phyloP scores from a whole-genome alignment of 2,329 filamentous ascomycete species.

The Colletotrichum lentis region DNA sequence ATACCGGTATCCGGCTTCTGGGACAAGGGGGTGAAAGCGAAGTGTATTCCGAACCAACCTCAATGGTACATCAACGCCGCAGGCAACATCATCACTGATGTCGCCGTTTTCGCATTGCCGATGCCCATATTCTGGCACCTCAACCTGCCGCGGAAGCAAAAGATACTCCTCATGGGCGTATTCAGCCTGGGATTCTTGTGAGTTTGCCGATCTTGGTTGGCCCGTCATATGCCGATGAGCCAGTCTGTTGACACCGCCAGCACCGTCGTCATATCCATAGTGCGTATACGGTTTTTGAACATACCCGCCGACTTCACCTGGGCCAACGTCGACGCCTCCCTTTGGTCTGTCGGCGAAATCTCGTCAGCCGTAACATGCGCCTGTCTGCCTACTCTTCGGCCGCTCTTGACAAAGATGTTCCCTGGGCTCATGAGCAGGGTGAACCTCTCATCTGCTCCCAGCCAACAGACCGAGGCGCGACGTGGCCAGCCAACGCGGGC shows the following conservation, averaged over 20 bases:
- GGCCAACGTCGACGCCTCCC: slow-evolving; percentile 41
- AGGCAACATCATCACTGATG: slow-evolving; percentile 44
- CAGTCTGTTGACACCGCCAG: slow-evolving; percentile 17
- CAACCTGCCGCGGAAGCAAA: slow-evolving; percentile 40
- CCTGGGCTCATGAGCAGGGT: slow-evolving; percentile 27
- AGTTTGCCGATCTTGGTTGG: slow-evolving; percentile 16
- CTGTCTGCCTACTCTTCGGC: slow-evolving; percentile 41
- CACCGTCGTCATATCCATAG: slow-evolving; percentile 41
- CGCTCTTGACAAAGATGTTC: slow-evolving; percentile 37
- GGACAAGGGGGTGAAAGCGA: slow-evolving; percentile 40
- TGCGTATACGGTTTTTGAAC: slow-evolving; percentile 40
- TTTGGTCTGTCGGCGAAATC: slow-evolving; percentile 42
- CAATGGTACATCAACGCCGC: slow-evolving; percentile 43
- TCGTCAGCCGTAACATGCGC: slow-evolving; percentile 40
- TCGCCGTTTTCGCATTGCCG: slow-evolving; percentile 42
- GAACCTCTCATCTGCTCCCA: slow-evolving; percentile 27
- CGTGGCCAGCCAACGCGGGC: slow-evolving; percentile 12
- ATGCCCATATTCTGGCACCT: slow-evolving; percentile 42
- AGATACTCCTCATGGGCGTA: slow-evolving; percentile 41
- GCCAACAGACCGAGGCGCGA: slow-evolving; percentile 24
- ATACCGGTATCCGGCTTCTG: slow-evolving; percentile 44
- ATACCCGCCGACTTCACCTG: slow-evolving; percentile 39
- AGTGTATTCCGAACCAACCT: slow-evolving; percentile 40
- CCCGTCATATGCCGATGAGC: background rate
- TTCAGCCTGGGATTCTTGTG: slow-evolving; percentile 45